These are phyloP conservation scores for Firmiana major DNA, from an alignment of 345 rosid species.

Conservation along the genomic window DNA sequence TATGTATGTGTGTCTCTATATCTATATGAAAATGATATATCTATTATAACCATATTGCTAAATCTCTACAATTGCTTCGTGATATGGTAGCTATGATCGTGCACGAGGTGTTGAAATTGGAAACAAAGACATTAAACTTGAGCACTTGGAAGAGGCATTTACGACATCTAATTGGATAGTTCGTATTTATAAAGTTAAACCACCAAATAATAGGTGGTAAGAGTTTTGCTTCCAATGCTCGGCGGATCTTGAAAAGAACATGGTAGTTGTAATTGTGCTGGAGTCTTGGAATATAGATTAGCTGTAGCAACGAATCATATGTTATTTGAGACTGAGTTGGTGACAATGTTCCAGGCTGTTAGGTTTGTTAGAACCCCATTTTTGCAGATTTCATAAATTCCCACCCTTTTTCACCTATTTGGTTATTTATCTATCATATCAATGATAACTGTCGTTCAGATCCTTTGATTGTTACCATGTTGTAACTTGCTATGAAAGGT, in stretches of 20 bases:
- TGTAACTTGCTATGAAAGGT: not conserved
- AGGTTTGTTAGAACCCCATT: not conserved
- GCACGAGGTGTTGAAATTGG: slow-evolving; percentile 99
- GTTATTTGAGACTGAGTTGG: not conserved
- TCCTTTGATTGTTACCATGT: not conserved
- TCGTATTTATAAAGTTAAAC: slow-evolving; percentile 94
- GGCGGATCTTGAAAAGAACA: not conserved
- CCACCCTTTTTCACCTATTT: not conserved
- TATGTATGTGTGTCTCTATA: not conserved
- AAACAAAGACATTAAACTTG: slow-evolving; percentile 87
- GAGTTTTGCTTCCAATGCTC: not conserved
- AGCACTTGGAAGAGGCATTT: slow-evolving; percentile 93
- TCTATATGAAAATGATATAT: not conserved
- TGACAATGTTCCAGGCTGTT: not conserved
- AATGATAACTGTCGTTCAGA: not conserved
- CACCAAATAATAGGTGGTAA: slow-evolving; percentile 91
- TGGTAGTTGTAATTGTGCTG: not conserved
- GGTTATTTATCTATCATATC: not conserved
- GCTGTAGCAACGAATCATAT: not conserved
- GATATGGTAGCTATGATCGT: slow-evolving; percentile 71
- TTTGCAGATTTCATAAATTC: not conserved
- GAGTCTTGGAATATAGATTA: slow-evolving; percentile 7
- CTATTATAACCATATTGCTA: not conserved
- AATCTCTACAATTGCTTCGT: not conserved
- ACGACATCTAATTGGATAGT: slow-evolving; percentile 98